Evolutionary conservation across 108 stramenopile species (phyloP), one percentile per base, ranked within the genome.

Genomic region (Chaetoceros muelleri): DNA sequence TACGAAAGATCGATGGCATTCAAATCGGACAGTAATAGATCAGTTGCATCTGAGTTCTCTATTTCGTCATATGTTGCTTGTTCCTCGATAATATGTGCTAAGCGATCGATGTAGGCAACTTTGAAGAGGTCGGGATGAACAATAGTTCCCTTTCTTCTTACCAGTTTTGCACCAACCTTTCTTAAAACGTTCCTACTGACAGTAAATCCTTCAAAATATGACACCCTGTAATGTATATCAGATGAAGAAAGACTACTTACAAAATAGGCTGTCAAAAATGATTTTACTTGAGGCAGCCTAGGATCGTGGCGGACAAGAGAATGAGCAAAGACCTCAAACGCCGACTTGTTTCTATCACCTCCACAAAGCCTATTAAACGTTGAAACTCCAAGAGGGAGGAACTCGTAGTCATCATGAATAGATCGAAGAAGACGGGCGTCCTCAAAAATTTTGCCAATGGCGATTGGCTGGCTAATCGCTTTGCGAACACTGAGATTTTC

Each of bases 1-100:
- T 64, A 85, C 19, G 89, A 91, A 1, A 69, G 69, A 21, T 82
- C 81, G 26, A 89, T 70, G 8, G 78, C 78, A 53, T 55, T 69
- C 55, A 79, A n/a, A n/a, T n/a, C n/a, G n/a, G n/a, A n/a, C n/a
- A n/a, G n/a, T n/a, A n/a, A n/a, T n/a, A n/a, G n/a, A n/a, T n/a
- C n/a, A n/a, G n/a, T n/a, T n/a, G n/a, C n/a, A n/a, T n/a, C n/a
- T n/a, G n/a, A n/a, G n/a, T n/a, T n/a, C 24, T n/a, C 19, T 44
- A 31, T 17, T 50, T 18, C 13, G 20, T 53, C 58, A 64, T n/a
- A n/a, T n/a, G n/a, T n/a, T n/a, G n/a, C n/a, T 20, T 44, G 21
- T 16, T 60, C 29, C 52, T 71, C 69, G 40, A 52, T 29, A 31
- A 59, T 54, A 10, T 48, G 34, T 1, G 19, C 30, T 22, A 44